phyloP scores from a whole-genome alignment of 2,329 filamentous ascomycete species.

The Fusarium nodosum region DNA sequence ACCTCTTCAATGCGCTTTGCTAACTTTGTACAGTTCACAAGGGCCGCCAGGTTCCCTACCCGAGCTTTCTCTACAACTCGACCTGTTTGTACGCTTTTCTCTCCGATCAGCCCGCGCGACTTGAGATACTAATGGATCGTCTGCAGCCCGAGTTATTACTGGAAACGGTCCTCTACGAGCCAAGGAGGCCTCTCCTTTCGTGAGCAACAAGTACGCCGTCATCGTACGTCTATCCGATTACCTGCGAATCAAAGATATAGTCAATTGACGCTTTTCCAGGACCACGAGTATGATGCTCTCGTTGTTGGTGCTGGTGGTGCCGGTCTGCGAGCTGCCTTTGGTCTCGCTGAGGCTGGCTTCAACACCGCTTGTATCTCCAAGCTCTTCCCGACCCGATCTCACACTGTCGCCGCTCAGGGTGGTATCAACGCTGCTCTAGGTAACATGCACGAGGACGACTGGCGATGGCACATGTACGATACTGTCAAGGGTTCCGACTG shows the following conservation, averaged over 20 bases:
- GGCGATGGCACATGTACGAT: slow-evolving; percentile 99
- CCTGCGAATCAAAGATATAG: slow-evolving; percentile 10
- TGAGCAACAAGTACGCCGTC: slow-evolving; percentile 92
- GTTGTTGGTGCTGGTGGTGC: slow-evolving; percentile 89
- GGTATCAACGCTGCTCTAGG: slow-evolving; percentile 90
- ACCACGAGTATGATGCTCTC: slow-evolving; percentile 98
- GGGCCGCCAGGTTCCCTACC: slow-evolving; percentile 72
- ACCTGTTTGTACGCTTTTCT: slow-evolving; percentile 73
- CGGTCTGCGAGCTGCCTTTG: slow-evolving; percentile 85
- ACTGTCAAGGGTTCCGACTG: slow-evolving; percentile 98
- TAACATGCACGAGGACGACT: slow-evolving; percentile 98
- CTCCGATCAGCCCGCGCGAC: slow-evolving; percentile 10
- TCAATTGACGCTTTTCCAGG: slow-evolving; percentile 63
- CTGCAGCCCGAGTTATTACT: slow-evolving; percentile 83
- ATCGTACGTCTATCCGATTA: slow-evolving; percentile 73
- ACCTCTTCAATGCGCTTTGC: slow-evolving; percentile 30
- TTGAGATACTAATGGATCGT: slow-evolving; percentile 35
- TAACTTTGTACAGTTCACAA: slow-evolving; percentile 68
- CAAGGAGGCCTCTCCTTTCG: slow-evolving; percentile 90
- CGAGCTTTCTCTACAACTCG: slow-evolving; percentile 90
- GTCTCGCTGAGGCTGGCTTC: slow-evolving; percentile 88
- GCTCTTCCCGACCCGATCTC: slow-evolving; percentile 87
- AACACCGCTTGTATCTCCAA: slow-evolving; percentile 91
- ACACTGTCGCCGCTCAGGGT: slow-evolving; percentile 85
- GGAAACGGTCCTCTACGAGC: slow-evolving; percentile 84